A percentile compares a stretch with the other conserved stretches of the same genome.
phyloP scores from a whole-genome alignment of 225 moss, liverwort and hornwort species.

The Polytrichum formosum region DNA sequence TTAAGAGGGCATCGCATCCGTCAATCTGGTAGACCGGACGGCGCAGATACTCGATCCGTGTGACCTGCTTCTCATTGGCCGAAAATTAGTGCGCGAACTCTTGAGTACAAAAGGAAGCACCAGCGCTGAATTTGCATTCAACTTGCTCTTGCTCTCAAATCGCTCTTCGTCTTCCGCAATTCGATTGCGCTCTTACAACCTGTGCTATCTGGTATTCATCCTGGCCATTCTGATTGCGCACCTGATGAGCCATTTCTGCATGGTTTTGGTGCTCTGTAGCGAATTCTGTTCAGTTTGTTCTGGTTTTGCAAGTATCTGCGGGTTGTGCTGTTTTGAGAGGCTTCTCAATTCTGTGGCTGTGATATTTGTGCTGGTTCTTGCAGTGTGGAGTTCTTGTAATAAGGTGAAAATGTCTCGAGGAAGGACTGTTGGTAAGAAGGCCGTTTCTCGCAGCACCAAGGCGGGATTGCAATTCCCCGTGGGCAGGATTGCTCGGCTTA shows the following conservation, averaged over 20 bases:
- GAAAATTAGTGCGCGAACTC: not conserved
- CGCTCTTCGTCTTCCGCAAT: not conserved
- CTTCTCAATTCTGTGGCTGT: not conserved
- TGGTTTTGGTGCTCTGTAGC: not conserved
- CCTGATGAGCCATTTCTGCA: not conserved
- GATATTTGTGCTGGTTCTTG: not conserved
- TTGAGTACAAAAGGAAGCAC: not conserved
- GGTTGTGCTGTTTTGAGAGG: not conserved
- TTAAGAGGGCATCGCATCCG: not conserved
- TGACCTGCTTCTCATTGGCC: not conserved
- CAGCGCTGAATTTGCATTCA: too few relatives aligned
- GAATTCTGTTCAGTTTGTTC: not conserved
- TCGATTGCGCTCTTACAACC: not conserved
- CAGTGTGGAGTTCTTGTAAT: not conserved
- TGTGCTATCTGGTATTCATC: not conserved
- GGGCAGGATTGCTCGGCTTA: slow-evolving; percentile 27
- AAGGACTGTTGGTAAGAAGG: slow-evolving; percentile 40
- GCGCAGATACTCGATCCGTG: not conserved
- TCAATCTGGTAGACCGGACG: not conserved
- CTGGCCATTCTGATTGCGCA: not conserved
- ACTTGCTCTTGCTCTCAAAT: not conserved
- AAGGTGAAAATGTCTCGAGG: slow-evolving; percentile 26
- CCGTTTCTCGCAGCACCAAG: slow-evolving; percentile 35
- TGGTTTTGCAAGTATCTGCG: not conserved
- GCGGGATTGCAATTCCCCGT: slow-evolving; percentile 44